These are phyloP conservation scores for Patellaria atrata DNA, from an alignment of 495 filamentous ascomycete species.

Conservation along the genomic window DNA sequence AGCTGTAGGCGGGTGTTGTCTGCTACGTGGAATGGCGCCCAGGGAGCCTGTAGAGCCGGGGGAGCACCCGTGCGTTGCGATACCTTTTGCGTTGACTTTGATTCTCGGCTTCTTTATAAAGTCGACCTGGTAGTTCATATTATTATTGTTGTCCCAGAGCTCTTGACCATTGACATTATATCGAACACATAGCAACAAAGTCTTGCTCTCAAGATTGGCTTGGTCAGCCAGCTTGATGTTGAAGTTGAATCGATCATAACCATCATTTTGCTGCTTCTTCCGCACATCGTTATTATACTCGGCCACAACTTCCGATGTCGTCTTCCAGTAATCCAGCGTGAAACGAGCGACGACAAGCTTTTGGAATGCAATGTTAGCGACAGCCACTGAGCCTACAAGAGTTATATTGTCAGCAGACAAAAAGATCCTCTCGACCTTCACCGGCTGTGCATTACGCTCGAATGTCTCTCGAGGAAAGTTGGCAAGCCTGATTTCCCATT, in stretches of 20 bases:
- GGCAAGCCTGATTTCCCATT: slow-evolving; percentile 73
- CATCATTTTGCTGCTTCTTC: slow-evolving; percentile 47
- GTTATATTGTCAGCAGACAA: slow-evolving; percentile 75
- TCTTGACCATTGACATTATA: slow-evolving; percentile 78
- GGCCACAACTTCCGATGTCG: slow-evolving; percentile 81
- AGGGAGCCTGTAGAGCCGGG: slow-evolving; percentile 42
- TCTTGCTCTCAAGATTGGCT: slow-evolving; percentile 79
- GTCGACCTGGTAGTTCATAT: slow-evolving; percentile 79
- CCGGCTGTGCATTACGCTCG: slow-evolving; percentile 46
- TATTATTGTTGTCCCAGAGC: slow-evolving; percentile 87
- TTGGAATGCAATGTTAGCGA: slow-evolving; percentile 80
- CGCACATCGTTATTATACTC: slow-evolving; percentile 73
- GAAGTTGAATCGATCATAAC: slow-evolving; percentile 82
- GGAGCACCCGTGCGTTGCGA: too few relatives aligned
- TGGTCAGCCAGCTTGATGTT: slow-evolving; percentile 85
- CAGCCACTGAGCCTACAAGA: slow-evolving; percentile 66
- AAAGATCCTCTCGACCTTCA: slow-evolving; percentile 70
- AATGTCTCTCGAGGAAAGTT: slow-evolving; percentile 68
- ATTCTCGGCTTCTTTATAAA: slow-evolving; percentile 64
- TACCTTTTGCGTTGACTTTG: slow-evolving; percentile 35
- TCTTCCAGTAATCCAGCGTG: slow-evolving; percentile 96
- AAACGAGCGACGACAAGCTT: slow-evolving; percentile 82
- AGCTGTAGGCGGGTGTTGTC: slow-evolving; percentile 34
- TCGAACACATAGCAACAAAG: slow-evolving; percentile 78
- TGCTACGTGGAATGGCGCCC: slow-evolving; percentile 62